Evolutionary conservation across 768 basidiomycete species (phyloP), one percentile per base, ranked within the genome.

Genomic region (Pisolithus orientalis): DNA sequence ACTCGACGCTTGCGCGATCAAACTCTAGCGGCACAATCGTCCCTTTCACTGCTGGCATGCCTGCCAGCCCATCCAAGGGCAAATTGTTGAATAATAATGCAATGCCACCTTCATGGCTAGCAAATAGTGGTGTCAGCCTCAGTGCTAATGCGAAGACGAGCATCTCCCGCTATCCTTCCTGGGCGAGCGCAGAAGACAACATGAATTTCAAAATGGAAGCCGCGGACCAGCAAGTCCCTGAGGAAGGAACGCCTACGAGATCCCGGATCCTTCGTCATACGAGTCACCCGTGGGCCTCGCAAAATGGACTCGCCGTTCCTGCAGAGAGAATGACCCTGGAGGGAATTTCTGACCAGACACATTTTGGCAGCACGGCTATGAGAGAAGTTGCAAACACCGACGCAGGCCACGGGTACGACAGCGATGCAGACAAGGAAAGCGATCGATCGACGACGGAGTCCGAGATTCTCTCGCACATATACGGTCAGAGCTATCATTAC

Each of bases 401-500:
- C 46, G 1, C 31, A 17, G 4, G 4, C 8, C 13, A 24, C 32
- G 46, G 21, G 7, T 21, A 34, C n/a, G 31, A 47, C 11, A 37
- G 34, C 32, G 46, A 25, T 21, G 25, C 38, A 6, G 32, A 39
- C 13, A 32, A n/a, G 14, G 14, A 21, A 21, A 21, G 44, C 9
- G 32, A 29, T 29, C 17, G 17, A 2, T 21, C 50, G 39, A 17
- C 31, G 31, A 25, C 31, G 6, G 34, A 43, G n/a, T 52, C 25
- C 16, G 50, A 56, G 5, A 46, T 13, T 14, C 44, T 54, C 32
- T 51, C 50, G 53, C 63, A 59, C 45, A 52, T 62, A 9, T 67
- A 67, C 34, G 67, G 66, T 8, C 53, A 59, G 21, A 53, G 60
- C 4, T 67, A 67, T 55, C 66, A 66, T 47, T 67, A 67, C 60